Conservation (phyloP, 1,284 basidiomycete species). For the Pyrrhoderma lamaoense region DNA sequence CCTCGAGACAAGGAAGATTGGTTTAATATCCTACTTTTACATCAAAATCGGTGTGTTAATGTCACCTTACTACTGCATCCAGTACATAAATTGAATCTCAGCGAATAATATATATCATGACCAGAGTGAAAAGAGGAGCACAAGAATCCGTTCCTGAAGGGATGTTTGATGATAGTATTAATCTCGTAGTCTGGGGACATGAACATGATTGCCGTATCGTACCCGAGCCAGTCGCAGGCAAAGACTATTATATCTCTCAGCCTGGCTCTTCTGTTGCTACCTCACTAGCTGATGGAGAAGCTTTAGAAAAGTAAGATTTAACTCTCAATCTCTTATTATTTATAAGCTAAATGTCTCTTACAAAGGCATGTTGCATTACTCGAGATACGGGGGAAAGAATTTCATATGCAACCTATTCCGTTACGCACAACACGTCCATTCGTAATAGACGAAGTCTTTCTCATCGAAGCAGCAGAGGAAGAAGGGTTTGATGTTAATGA, state of each 20-base stretch:
- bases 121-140: constrained; percentile 86
- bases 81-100: too few relatives aligned
- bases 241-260: constrained; percentile 88
- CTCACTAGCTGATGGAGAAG: constrained; percentile 84
- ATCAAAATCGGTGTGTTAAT: constrained; percentile 83
- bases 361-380: constrained; percentile 81
- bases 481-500: constrained; percentile 71
- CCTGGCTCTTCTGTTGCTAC: constrained; percentile 96
- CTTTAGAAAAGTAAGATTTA: constrained; percentile 70
- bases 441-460: constrained; percentile 78
- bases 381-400: constrained; percentile 81
- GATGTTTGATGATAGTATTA: constrained; percentile 93
- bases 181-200: constrained; percentile 96
- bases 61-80: constrained; percentile 1
- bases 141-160: constrained; percentile 92
- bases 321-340: constrained; percentile 13
- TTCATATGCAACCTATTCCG: constrained; percentile 77
- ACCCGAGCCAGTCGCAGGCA: constrained; percentile 87
- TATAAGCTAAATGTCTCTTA: not conserved
- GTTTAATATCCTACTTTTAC: constrained; percentile 93
- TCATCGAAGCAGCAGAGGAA: constrained; percentile 71
- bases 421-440: constrained; percentile 93
- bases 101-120: not conserved
- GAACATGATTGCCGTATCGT: constrained; percentile 95
- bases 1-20: constrained; percentile 84